Evolutionary conservation across 345 rosid genomes (phyloP), one percentile per base, ranked within the genome.

Genomic region (Aquilaria yunnanensis): DNA sequence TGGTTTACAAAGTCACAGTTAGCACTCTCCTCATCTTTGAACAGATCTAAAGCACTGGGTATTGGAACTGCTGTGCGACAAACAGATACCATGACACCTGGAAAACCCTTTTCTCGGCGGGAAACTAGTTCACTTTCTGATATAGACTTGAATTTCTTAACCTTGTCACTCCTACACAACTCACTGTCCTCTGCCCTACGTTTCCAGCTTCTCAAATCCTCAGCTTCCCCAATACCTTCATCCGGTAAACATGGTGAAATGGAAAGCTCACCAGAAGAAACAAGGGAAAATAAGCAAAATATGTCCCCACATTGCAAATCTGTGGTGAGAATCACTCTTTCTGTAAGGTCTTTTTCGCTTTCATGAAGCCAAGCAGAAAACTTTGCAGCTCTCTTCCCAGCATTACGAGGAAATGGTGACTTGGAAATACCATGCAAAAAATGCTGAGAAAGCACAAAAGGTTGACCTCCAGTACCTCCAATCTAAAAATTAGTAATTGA

Each of bases 271-370:
- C 97, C 97, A 45, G 86, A 79, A 71, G 83, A 79, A 75, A 94
- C 86, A 50, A 85, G 74, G 47, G 86, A 82, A 71, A 90, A 82
- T 71, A 90, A 78, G 65, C 85, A 83, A 54, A 90, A 70, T 71
- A 88, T 72, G 68, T 90, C 99, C 56, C 99, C 99, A 62, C 99
- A 94, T 58, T 94, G 95, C 79, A 94, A 75, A 80, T 88, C 92
- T 58, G 76, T 80, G 14, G 75, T 64, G 66, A 88, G 89, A 78
- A 69, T 67, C 63, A 85, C 54, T 46, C 77, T 81, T 71, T 75
- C 79, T 65, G 75, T 72, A 50, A 88, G 84, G 67, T 88, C 80
- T 54, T 68, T 80, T 71, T 84, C 81, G 60, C 74, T 78, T 70
- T 82, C 86, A 60, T 57, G 72, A 56, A 94, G 85, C 97, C 85